Base-by-base conservation (phyloP, 352 stramenopile genomes). In the Thalassiosira livingstoniorum region DNA sequence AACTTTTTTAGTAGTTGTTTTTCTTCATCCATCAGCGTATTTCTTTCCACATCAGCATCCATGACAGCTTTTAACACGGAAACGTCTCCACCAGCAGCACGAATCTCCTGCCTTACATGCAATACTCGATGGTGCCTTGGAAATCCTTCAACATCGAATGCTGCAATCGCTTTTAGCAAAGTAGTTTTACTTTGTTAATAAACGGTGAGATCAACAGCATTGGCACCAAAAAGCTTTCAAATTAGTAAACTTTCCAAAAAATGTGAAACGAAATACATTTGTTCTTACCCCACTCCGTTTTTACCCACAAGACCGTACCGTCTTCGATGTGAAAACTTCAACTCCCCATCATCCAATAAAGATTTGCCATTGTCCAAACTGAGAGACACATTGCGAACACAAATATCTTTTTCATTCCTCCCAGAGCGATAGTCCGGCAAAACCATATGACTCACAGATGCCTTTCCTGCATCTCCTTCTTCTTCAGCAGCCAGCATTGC, bases 81-180 rank as follows among this genome's bases (percentile, higher is more conserved):
- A 25, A 94, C 93, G 63, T 92, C 75, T 51, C 85, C 82, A 57
- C 75, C 86, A 31, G 70, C 73, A 11, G 82, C 63, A 15, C 97
- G 94, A 74, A 99, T 92, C 92, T 99, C 97, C 87, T 99, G 97
- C 80, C 97, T 94, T 18, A 99, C 97, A 85, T 98, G 93, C 78
- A 98, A 95, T 31, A 99, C 97, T 64, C 97, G 92, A 42, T 98
- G 93, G 92, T 99, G 97, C 27, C 93, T 90, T 7, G 97, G 97
- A 89, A 99, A 99, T 1, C 97, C 97, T 63, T 99, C 96, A 57
- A 99, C 96, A 84, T 98, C 94, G 87, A 98, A 97, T 78, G 96
- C 94, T 35, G 97, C 97, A 81, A 99, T 99, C 74, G 95, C 96
- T 60, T 97, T 95, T 31, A 99, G 85, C 34, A 99, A 86, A 27